A percentile compares a stretch with the other conserved stretches of the same genome.
These are phyloP conservation scores for Hyaloscypha bicolor DNA, from an alignment of 495 filamentous ascomycete genomes.

Conservation along the genomic window DNA sequence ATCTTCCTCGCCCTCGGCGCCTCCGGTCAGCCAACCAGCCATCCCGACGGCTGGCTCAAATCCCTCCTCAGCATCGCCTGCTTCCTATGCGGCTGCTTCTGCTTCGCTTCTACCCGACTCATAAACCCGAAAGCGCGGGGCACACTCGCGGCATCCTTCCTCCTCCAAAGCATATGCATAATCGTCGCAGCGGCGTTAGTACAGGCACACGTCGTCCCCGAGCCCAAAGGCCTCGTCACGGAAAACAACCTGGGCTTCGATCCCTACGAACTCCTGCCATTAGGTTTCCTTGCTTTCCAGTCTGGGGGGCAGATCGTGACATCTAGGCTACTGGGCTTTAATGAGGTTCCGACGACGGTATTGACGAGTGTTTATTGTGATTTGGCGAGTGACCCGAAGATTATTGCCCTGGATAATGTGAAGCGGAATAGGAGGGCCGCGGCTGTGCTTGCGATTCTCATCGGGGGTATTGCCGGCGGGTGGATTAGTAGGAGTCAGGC, in stretches of 20 bases:
- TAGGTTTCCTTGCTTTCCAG: conserved; percentile 71
- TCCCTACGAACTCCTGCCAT: conserved; percentile 50
- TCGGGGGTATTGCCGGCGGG: conserved; percentile 65
- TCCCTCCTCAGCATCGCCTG: conserved; percentile 58
- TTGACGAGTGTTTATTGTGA: conserved; percentile 73
- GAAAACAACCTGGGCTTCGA: conserved; percentile 32
- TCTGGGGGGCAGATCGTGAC: conserved; percentile 70
- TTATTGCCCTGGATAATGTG: conserved; percentile 53
- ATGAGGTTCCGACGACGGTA: conserved; percentile 74
- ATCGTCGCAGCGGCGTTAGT: conserved; percentile 61
- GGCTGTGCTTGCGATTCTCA: conserved; percentile 56
- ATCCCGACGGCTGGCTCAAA: conserved; percentile 65
- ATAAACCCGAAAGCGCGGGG: conserved; percentile 44
- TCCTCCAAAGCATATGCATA: conserved; percentile 57
- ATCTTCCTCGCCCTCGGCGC: conserved; percentile 68
- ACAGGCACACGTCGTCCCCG: conserved; percentile 49
- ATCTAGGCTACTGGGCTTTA: conserved; percentile 62
- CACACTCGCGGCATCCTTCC: conserved; percentile 58
- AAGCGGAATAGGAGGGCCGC: conserved; percentile 66
- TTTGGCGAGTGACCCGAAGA: conserved; percentile 60
- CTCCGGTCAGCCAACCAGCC: conserved; percentile 49
- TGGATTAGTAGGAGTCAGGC: conserved; percentile 60
- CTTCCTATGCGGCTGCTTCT: conserved; percentile 59
- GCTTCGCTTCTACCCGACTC: conserved; percentile 35
- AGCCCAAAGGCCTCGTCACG: conserved; percentile 34